Evolutionary conservation across 306 rosid genomes (phyloP).

Genomic region (Lathyrus tuberosus): DNA sequence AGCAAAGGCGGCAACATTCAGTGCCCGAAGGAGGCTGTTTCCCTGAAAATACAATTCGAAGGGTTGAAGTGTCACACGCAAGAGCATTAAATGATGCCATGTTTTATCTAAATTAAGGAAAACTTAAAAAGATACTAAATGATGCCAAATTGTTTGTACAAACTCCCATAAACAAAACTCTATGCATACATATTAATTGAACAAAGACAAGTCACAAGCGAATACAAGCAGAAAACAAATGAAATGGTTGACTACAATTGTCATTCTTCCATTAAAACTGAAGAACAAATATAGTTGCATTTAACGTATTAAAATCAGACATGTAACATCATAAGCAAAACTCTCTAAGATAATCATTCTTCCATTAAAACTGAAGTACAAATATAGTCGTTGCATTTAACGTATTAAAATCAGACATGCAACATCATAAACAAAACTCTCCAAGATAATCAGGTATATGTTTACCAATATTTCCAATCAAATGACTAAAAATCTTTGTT

Average conservation of each 20-base stretch:
- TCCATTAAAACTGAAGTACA: neutral
- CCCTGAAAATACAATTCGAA: slow-evolving; percentile 62
- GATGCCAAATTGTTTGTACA: neutral
- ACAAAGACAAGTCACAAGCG: neutral
- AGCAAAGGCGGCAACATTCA: slow-evolving; percentile 97
- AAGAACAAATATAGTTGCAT: neutral
- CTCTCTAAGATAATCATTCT: neutral
- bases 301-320: neutral
- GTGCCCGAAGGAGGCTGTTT: slow-evolving; percentile 72
- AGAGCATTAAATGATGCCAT: slow-evolving; percentile 27
- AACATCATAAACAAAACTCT: slow-evolving; percentile 1
- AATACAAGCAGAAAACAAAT: slow-evolving; percentile 4
- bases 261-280: neutral
- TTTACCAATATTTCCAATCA: slow-evolving; percentile 12
- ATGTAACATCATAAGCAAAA: neutral
- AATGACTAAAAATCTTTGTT: neutral
- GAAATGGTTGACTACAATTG: neutral
- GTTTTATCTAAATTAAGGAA: slow-evolving; percentile 26
- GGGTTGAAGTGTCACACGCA: slow-evolving; percentile 30
- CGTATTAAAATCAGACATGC: neutral
- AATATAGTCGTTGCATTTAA: neutral
- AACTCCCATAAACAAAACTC: neutral
- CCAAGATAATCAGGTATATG: neutral
- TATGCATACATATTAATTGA: slow-evolving; percentile 5
- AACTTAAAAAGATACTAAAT: slow-evolving; percentile 2